These are phyloP conservation scores for Suillus placidus DNA, from an alignment of 768 basidiomycete species.

Conservation along the genomic window DNA sequence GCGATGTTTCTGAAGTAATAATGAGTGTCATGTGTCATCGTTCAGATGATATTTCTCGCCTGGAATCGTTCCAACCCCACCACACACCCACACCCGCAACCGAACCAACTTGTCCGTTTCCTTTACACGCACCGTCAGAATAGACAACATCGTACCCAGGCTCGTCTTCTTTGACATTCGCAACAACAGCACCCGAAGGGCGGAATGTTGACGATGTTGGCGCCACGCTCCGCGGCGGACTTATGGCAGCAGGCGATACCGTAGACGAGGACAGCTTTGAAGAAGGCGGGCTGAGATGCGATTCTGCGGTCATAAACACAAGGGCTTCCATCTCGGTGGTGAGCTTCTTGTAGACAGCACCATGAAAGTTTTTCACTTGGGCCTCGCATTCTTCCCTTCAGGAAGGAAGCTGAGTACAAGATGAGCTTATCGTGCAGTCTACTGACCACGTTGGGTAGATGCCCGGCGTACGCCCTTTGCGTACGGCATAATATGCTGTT, in stretches of 20 bases:
- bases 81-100: conserved; percentile 87
- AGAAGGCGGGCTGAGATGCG: conserved; percentile 10
- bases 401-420: neutral
- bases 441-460: conserved; percentile 73
- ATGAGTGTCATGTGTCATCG: neutral
- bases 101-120: conserved; percentile 71
- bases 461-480: conserved; percentile 61
- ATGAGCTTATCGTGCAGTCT: neutral
- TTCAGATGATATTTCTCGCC: conserved; percentile 41
- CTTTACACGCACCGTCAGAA: conserved; percentile 84
- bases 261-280: conserved; percentile 30
- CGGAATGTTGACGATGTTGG: neutral
- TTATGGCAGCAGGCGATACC: conserved; percentile 17
- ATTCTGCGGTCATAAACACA: conserved; percentile 49
- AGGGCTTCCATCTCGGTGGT: conserved; percentile 55
- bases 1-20: conserved; percentile 65
- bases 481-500: conserved; percentile 73
- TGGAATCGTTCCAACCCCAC: conserved; percentile 73
- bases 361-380: conserved; percentile 66
- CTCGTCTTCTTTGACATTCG: conserved; percentile 24
- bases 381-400: conserved; percentile 70
- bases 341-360: conserved; percentile 73
- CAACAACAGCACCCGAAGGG: conserved; percentile 12
- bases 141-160: conserved; percentile 60
- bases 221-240: neutral